Base-by-base conservation (phyloP, 2,329 filamentous ascomycete genomes). In the Laburnicola sp. region DNA sequence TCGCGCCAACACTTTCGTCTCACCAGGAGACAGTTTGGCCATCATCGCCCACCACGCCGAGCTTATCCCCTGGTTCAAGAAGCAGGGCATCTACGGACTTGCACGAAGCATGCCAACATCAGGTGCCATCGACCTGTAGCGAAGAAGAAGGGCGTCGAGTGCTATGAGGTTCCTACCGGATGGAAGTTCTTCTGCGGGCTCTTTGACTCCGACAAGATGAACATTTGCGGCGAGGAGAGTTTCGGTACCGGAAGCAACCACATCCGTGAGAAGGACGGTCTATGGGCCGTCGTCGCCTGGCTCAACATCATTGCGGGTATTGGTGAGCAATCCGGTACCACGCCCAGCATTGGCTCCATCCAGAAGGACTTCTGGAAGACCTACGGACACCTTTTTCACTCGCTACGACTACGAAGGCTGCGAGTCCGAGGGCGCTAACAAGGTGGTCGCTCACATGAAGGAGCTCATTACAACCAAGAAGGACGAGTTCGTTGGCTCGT, bases 131-230 rank as follows among this genome's bases (percentile, higher is more conserved):
- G 94, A 99, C 73, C 86, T 96, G 94, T 99, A 35, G 94, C 94
- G 63, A 90, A 96, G 83, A 91, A 91, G 68, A 93, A 97, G 79
- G 89, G 89, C 31, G 83, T 99, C 36, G 80, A 90, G 78, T 88
- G 85, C 77, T 99, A 99, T 78, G 94, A 99, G 77, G 94, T 99
- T 1, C 94, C 94, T 32, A 99, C 94, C 0, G 94, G 94, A 67
- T 99, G 94, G 94, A 97, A 96, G 82, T 96, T 90, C 78, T 99
- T 94, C 40, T 99, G 97, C 72, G 94, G 94, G 56, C 94, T 95
- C 36, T 96, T 91, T 59, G 94, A 95, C 50, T 83, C 97, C 60
- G 93, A 99, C 76, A 99, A 99, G 85, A 99, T 99, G 94, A 97
- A 94, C 69, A 99, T 99, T 73, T 99, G 94, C 71, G 94, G 94